Evolutionary conservation across 2,329 filamentous ascomycete genomes (phyloP).

Genomic region (Pyrenophora graminea): DNA sequence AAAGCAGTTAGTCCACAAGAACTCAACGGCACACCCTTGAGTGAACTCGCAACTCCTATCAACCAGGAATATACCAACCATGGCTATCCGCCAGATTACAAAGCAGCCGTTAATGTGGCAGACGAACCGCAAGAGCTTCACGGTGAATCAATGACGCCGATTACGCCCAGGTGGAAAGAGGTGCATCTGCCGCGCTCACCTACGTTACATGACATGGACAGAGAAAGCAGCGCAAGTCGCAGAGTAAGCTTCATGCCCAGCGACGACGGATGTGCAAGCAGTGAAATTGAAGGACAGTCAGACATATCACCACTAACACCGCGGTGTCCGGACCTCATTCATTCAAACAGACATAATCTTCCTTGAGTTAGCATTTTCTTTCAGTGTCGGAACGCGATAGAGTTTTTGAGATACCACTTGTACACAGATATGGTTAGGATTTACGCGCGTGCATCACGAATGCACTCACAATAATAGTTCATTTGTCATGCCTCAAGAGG

Average conservation of each 20-base stretch:
- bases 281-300: conserved; percentile 9
- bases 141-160: conserved; percentile 23
- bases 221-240: conserved; percentile 19
- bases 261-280: conserved; percentile 23
- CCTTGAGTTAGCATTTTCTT: neutral
- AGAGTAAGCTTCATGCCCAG: conserved; percentile 30
- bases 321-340: neutral
- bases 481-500: neutral
- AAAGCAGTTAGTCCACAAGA: conserved; percentile 28
- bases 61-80: conserved; percentile 6
- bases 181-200: conserved; percentile 19
- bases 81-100: conserved; percentile 24
- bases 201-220: conserved; percentile 27
- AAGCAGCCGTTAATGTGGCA: conserved; percentile 27
- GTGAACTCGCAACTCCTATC: conserved; percentile 27
- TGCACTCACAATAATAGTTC: neutral
- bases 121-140: conserved; percentile 31
- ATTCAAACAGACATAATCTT: neutral
- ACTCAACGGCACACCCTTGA: conserved; percentile 31
- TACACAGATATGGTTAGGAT: neutral
- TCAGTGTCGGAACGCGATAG: neutral
- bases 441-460: neutral
- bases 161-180: conserved; percentile 31
- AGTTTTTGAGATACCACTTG: conserved; percentile 18
- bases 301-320: conserved; percentile 27